Percentiles rank a stretch among this genome's conserved stretches.
These are phyloP conservation scores for Magnusiomyces clavatus DNA, from an alignment of 1,139 yeast genomes.

Conservation along the genomic window DNA sequence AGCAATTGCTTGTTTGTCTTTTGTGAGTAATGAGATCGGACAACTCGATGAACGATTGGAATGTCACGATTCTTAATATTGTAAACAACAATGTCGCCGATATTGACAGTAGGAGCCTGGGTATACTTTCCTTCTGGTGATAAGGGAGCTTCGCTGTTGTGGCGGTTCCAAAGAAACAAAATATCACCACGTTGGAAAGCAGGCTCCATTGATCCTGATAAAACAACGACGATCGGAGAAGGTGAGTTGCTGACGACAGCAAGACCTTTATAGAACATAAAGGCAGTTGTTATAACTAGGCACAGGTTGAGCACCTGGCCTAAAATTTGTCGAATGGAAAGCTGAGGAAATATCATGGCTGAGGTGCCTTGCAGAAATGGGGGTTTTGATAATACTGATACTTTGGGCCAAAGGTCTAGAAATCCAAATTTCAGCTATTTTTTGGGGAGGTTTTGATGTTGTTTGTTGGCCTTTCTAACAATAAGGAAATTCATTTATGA, in stretches of 20 bases:
- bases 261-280: slow-evolving; percentile 83
- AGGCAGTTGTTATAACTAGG: slow-evolving; percentile 80
- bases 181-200: slow-evolving; percentile 98
- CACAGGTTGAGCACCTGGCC: slow-evolving; percentile 60
- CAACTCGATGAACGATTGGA: slow-evolving; percentile 92
- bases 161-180: slow-evolving; percentile 79
- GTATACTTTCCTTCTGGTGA: slow-evolving; percentile 32
- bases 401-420: too few relatives aligned
- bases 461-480: too few relatives aligned
- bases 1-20: slow-evolving; percentile 50
- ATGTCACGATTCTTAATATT: slow-evolving; percentile 72
- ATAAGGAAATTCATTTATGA: too few relatives aligned
- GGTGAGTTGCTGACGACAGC: slow-evolving; percentile 73
- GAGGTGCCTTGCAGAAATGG: too few relatives aligned
- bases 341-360: slow-evolving; percentile 12
- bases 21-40: slow-evolving; percentile 57
- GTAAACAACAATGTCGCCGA: slow-evolving; percentile 97
- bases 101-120: slow-evolving; percentile 37
- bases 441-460: too few relatives aligned
- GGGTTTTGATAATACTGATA: too few relatives aligned
- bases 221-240: slow-evolving; percentile 92
- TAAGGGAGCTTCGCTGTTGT: too few relatives aligned
- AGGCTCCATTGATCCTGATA: slow-evolving; percentile 99
- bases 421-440: too few relatives aligned
- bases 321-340: slow-evolving; percentile 28